phyloP scores from a whole-genome alignment of 202 grass and related monocot genomes.

The Setaria italica region DNA sequence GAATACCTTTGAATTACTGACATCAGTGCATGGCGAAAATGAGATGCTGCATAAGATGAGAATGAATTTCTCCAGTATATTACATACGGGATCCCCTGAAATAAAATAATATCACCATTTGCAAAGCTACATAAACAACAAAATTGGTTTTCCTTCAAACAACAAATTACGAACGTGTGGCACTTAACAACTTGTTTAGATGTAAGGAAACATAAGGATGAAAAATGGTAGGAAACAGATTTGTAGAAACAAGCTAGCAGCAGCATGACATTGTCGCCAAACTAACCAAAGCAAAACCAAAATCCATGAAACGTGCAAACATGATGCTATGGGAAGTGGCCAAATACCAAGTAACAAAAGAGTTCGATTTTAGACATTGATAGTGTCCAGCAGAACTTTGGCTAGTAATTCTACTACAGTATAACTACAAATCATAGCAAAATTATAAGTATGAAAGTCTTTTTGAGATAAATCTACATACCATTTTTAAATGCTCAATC shows the following conservation, averaged over 20 bases:
- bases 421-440: neutral
- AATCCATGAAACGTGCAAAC: neutral
- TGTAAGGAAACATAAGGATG: conserved; percentile 3
- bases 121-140: conserved; percentile 30
- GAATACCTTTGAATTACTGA: conserved; percentile 96
- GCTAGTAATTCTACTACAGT: neutral
- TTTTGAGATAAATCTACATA: neutral
- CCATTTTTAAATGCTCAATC: neutral
- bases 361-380: neutral
- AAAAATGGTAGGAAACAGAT: neutral
- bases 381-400: neutral
- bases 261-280: conserved; percentile 20
- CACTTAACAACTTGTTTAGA: conserved; percentile 1
- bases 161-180: conserved; percentile 3
- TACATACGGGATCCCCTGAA: conserved; percentile 94
- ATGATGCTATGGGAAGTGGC: conserved; percentile 9
- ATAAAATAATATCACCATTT: conserved; percentile 31
- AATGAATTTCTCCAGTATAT: conserved; percentile 99
- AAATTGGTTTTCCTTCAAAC: conserved; percentile 12
- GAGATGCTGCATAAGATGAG: conserved; percentile 87
- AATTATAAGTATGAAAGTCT: neutral
- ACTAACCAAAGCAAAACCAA: conserved; percentile 18
- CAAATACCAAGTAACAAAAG: neutral
- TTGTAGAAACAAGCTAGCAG: conserved; percentile 15
- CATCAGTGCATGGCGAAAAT: conserved; percentile 88